Conservation (phyloP, 2,329 filamentous ascomycete genomes). For the Dothistroma septosporum region DNA sequence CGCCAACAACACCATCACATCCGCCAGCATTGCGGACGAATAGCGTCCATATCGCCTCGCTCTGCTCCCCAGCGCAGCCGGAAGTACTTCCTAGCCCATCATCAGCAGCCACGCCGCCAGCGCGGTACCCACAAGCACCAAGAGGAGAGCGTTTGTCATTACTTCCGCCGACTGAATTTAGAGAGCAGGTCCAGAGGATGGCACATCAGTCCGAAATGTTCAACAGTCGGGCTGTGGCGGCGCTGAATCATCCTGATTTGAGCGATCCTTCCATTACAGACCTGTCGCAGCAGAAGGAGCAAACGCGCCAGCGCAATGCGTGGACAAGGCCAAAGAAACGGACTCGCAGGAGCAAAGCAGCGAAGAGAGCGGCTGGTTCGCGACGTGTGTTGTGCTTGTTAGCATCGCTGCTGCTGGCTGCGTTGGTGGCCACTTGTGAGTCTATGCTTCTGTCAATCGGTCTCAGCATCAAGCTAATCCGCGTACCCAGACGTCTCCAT, state of each 20-base stretch:
- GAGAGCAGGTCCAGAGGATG: conserved; percentile 21
- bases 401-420: conserved; percentile 27
- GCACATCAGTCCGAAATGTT: conserved; percentile 27
- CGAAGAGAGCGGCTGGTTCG: conserved; percentile 13
- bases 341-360: conserved; percentile 10
- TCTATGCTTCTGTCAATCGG: background rate
- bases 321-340: conserved; percentile 21
- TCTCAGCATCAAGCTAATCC: background rate
- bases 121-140: background rate
- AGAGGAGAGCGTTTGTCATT: background rate
- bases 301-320: conserved; percentile 21
- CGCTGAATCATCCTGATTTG: conserved; percentile 32
- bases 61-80: conserved; percentile 6
- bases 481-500: conserved; percentile 63
- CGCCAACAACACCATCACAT: conserved; percentile 17
- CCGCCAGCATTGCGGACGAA: conserved; percentile 8
- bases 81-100: conserved; percentile 22
- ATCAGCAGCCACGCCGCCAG: conserved; percentile 4
- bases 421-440: conserved; percentile 34
- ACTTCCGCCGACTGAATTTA: conserved; percentile 19
- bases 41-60: conserved; percentile 4
- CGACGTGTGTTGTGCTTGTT: conserved; percentile 23
- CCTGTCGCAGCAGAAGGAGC: conserved; percentile 28
- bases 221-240: conserved; percentile 28
- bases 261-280: conserved; percentile 26